Evolutionary conservation across 73 alveolate species (phyloP).

Genomic region (Tetrahymena thermophila): DNA sequence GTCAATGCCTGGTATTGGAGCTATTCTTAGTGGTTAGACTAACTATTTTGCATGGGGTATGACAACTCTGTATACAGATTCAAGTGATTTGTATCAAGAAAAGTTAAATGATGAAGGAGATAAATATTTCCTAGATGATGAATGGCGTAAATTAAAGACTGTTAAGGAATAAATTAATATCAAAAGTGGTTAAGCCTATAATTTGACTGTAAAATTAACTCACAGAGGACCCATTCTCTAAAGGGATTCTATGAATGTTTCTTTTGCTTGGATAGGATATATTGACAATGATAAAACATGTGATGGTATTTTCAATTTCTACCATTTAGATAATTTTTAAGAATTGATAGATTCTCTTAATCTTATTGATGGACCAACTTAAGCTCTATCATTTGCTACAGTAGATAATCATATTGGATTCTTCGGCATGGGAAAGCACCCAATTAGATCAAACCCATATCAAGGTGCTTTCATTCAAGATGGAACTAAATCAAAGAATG

Average conservation of each 20-base stretch:
- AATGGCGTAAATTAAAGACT: slow-evolving; percentile 57
- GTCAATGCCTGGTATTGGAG: slow-evolving; percentile 81
- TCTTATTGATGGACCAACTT: slow-evolving; percentile 12
- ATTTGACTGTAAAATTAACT: slow-evolving; percentile 56
- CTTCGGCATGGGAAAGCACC: slow-evolving; percentile 22
- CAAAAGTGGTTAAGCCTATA: slow-evolving; percentile 55
- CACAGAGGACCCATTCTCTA: slow-evolving; percentile 81
- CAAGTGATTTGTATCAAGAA: slow-evolving; percentile 80
- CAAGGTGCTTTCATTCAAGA: not conserved
- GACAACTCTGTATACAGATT: slow-evolving; percentile 78
- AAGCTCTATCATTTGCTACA: slow-evolving; percentile 20
- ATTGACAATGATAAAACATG: slow-evolving; percentile 22
- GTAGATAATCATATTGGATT: slow-evolving; percentile 34
- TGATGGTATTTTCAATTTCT: slow-evolving; percentile 28
- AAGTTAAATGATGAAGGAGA: slow-evolving; percentile 17
- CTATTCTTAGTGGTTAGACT: slow-evolving; percentile 65
- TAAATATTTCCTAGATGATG: slow-evolving; percentile 45
- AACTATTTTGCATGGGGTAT: slow-evolving; percentile 72
- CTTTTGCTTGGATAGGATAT: slow-evolving; percentile 17
- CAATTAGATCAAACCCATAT: slow-evolving; percentile 19
- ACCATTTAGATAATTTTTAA: not conserved
- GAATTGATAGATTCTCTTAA: slow-evolving; percentile 18
- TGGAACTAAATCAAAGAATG: not conserved
- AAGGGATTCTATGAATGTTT: not conserved
- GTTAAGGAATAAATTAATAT: slow-evolving; percentile 60